Evolutionary conservation across 2,329 filamentous ascomycete species (phyloP), one percentile per base, ranked within the genome.

Genomic region (Biscogniauxia marginata): DNA sequence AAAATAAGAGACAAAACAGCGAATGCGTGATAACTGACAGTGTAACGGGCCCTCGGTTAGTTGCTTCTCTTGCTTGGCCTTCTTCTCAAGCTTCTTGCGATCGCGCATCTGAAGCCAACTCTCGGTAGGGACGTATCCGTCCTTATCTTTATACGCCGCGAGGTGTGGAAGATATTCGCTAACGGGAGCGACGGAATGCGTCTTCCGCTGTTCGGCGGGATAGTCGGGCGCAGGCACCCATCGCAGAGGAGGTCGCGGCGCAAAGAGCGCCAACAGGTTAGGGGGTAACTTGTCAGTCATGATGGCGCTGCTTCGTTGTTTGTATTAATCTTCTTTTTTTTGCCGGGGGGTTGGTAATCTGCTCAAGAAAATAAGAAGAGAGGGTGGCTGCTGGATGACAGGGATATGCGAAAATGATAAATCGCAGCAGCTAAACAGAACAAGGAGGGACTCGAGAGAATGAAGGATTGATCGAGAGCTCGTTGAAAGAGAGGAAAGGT

Each of bases 281-380:
- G 90, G 91, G 56, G 95, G 93, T 19, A 99, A 88, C 77, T 96
- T 95, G 82, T 97, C 93, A 50, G 95, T 98, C 95, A 98, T 99
- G 60, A 66, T 79, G 67, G 53, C 60, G 50, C 49, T 19, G 48
- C 24, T 53, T 8, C 48, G 49, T 18, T 46, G 46, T 49, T 21
- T 22, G 47, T 46, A 4, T 2, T 16, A 48, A 21, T 8, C 21
- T 5, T 46, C 30, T 7, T 46, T 44, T 5, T 46, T 47, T 7
- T 46, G 21, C 13, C 19, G 22, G 30, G n/a, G 6, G 30, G 30
- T 39, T 39, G 30, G 7, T 22, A n/a, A 18, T 49, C 8, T 4
- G 8, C 20, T 50, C 11, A 57, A 39, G 34, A 22, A 9, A 13
- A 54, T 18, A 23, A 23, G 13, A 51, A 45, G 45, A 11, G 22